These are phyloP conservation scores for Stachybotrys elegans DNA, from an alignment of 2,329 filamentous ascomycete genomes.

Conservation along the genomic window DNA sequence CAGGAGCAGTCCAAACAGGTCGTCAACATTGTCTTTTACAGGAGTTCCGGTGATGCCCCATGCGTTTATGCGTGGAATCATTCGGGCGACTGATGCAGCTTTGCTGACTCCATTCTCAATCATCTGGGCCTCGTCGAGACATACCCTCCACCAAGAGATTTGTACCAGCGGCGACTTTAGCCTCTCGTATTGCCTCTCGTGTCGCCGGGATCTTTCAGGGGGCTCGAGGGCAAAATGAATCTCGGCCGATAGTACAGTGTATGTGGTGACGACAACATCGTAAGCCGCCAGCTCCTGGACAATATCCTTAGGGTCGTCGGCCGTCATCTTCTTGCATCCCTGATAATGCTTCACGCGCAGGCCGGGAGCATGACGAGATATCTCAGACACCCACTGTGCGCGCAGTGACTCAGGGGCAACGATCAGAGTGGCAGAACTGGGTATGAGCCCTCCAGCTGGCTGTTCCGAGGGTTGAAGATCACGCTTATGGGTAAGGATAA, in stretches of 20 bases:
- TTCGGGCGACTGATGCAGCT: constrained; percentile 72
- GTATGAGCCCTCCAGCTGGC: constrained; percentile 35
- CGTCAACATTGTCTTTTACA: constrained; percentile 69
- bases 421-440: constrained; percentile 55
- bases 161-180: constrained; percentile 72
- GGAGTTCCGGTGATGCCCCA: constrained; percentile 92
- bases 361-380: constrained; percentile 52
- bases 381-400: constrained; percentile 58
- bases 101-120: constrained; percentile 83
- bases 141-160: constrained; percentile 83
- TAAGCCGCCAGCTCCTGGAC: constrained; percentile 41
- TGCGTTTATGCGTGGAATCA: constrained; percentile 77
- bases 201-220: constrained; percentile 63
- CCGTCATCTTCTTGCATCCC: constrained; percentile 36
- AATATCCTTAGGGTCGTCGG: constrained; percentile 31
- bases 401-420: constrained; percentile 53
- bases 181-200: constrained; percentile 60
- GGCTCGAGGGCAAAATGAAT: constrained; percentile 69
- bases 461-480: constrained; percentile 22
- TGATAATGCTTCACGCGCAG: constrained; percentile 53
- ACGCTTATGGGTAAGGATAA: constrained; percentile 58
- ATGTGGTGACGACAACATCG: constrained; percentile 61
- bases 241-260: constrained; percentile 70
- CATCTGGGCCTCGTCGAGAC: constrained; percentile 81
- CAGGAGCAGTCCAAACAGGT: constrained; percentile 73